Evolutionary conservation across 2,329 filamentous ascomycete species (phyloP).

Genomic region (Fusarium haematococcum): DNA sequence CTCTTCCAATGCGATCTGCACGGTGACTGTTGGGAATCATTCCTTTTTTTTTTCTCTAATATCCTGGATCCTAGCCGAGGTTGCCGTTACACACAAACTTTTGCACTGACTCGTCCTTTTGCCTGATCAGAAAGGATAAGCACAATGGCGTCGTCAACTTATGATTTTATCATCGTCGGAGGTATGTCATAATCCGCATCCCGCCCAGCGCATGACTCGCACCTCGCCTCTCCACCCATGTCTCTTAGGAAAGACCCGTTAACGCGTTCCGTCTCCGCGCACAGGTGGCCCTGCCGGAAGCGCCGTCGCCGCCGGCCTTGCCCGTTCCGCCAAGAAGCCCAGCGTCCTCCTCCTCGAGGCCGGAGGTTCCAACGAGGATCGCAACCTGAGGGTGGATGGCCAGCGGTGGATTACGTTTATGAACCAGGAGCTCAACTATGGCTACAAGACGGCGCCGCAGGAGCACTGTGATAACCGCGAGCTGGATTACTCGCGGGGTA

Average conservation of each 20-base stretch:
- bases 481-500: constrained; percentile 63
- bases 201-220: background rate
- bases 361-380: constrained; percentile 62
- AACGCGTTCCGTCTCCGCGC: background rate
- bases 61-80: background rate
- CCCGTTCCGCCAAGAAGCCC: constrained; percentile 59
- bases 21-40: background rate
- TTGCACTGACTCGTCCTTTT: background rate
- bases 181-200: constrained; percentile 21
- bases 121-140: background rate
- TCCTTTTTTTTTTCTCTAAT: background rate
- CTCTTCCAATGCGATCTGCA: constrained; percentile 9
- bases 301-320: constrained; percentile 65
- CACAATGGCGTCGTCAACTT: constrained; percentile 21
- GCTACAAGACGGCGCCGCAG: constrained; percentile 63
- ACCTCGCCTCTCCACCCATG: background rate
- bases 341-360: constrained; percentile 71
- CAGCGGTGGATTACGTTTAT: constrained; percentile 66
- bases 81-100: background rate
- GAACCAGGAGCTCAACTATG: constrained; percentile 63
- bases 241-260: background rate
- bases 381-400: constrained; percentile 60
- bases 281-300: constrained; percentile 67
- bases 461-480: constrained; percentile 55
- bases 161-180: constrained; percentile 39